These are phyloP conservation scores for Coemansia javaensis DNA, from an alignment of 192 early-diverging fungal genomes.

Conservation along the genomic window DNA sequence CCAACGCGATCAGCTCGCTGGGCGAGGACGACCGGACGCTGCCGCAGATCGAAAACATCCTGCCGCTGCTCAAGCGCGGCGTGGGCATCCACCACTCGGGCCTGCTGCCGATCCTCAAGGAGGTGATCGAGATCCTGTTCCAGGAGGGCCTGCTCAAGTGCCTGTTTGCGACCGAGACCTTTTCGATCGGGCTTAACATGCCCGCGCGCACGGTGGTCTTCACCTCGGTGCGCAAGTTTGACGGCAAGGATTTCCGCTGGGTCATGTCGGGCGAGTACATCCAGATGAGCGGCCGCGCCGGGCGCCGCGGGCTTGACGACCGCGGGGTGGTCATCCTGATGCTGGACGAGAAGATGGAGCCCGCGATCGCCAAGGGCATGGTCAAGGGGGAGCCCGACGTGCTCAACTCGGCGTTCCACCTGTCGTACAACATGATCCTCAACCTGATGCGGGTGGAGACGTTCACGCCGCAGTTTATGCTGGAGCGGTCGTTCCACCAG, in stretches of 20 bases:
- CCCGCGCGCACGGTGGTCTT: conserved; percentile 98
- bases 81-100: conserved; percentile 98
- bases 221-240: conserved; percentile 86
- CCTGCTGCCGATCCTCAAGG: conserved; percentile 91
- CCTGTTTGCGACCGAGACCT: conserved; percentile 98
- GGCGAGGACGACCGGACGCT: conserved; percentile 84
- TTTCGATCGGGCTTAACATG: conserved; percentile 99
- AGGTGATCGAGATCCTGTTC: conserved; percentile 96
- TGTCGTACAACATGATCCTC: conserved; percentile 95
- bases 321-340: conserved; percentile 96
- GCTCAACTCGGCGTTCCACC: conserved; percentile 92
- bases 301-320: conserved; percentile 93
- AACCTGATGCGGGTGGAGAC: conserved; percentile 94
- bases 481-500: conserved; percentile 87
- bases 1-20: conserved; percentile 78
- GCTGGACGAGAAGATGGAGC: conserved; percentile 94
- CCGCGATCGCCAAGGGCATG: conserved; percentile 87
- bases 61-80: conserved; percentile 86
- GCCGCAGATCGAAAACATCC: conserved; percentile 89
- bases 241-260: conserved; percentile 83
- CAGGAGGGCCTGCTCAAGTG: conserved; percentile 95
- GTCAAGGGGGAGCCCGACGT: conserved; percentile 78
- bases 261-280: conserved; percentile 94
- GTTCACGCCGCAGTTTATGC: conserved; percentile 86
- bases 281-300: conserved; percentile 98